phyloP scores from a whole-genome alignment of 2,329 filamentous ascomycete species.

The Setomelanomma holmii region DNA sequence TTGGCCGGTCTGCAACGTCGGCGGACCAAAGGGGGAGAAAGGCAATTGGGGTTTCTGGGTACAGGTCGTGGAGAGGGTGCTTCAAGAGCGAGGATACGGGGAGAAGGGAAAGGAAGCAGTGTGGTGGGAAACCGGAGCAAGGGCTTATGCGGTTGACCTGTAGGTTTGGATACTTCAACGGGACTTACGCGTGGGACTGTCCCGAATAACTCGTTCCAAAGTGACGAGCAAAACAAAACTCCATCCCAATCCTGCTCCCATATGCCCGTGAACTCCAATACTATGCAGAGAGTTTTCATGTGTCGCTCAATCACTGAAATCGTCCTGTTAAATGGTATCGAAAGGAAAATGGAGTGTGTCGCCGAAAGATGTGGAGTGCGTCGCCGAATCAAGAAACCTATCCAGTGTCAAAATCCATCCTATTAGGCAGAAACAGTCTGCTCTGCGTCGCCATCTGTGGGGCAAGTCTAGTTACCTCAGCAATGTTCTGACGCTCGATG shows the following conservation, averaged over 20 bases:
- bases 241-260: neutral
- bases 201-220: too few species aligned
- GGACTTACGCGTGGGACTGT: neutral
- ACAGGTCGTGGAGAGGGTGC: constrained; percentile 70
- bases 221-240: neutral
- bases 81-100: constrained; percentile 59
- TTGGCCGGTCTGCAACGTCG: constrained; percentile 88
- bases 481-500: constrained; percentile 70
- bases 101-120: constrained; percentile 70
- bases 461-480: constrained; percentile 37
- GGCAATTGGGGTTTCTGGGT: constrained; percentile 78
- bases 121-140: constrained; percentile 74
- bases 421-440: neutral
- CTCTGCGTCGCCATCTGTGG: neutral
- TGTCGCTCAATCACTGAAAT: neutral
- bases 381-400: constrained; percentile 17
- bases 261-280: neutral
- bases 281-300: neutral
- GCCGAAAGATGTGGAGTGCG: neutral
- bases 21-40: constrained; percentile 60
- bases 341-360: neutral
- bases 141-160: constrained; percentile 65
- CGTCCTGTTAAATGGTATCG: neutral
- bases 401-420: constrained; percentile 9
- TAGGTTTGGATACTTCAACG: too few species aligned